A percentile compares a stretch with the other conserved stretches of the same genome.
Conservation (phyloP, 441 rosid genomes). For the Lepidium campestre region DNA sequence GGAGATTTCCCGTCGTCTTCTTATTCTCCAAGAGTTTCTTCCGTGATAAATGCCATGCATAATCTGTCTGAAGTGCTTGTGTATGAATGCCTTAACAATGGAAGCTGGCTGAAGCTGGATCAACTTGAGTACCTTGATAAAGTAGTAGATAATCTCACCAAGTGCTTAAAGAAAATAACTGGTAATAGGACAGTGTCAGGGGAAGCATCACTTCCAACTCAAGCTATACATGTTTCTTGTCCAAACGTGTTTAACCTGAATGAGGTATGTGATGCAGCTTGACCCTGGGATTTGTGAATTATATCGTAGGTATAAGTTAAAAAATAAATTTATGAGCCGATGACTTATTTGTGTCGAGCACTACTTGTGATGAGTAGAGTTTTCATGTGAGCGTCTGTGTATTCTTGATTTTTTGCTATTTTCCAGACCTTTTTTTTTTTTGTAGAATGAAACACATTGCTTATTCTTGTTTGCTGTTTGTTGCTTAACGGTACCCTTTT, state of each 20-base stretch:
- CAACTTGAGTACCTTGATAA: constrained; percentile 49
- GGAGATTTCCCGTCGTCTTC: constrained; percentile 25
- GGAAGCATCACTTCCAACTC: constrained; percentile 29
- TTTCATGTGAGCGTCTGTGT: not conserved
- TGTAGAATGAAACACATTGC: not conserved
- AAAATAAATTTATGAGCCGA: not conserved
- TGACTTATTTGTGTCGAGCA: not conserved
- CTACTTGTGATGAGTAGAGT: not conserved
- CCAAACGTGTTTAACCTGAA: constrained; percentile 30
- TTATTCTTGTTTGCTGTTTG: constrained; percentile 11
- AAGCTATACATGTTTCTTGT: constrained; percentile 16
- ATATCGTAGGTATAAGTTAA: not conserved
- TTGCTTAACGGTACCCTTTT: constrained; percentile 15
- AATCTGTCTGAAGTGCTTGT: constrained; percentile 67
- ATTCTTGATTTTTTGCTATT: not conserved
- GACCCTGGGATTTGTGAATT: not conserved
- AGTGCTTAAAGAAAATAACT: constrained; percentile 41
- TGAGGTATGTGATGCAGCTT: constrained; percentile 41
- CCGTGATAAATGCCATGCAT: constrained; percentile 48
- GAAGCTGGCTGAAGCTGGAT: constrained; percentile 42
- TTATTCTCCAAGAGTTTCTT: constrained; percentile 36
- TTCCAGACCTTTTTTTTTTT: not conserved
- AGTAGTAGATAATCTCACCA: constrained; percentile 49
- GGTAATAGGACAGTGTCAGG: constrained; percentile 21
- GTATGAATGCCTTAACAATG: constrained; percentile 45